These are phyloP conservation scores for Aspergillus ostianus DNA, from an alignment of 495 filamentous ascomycete genomes.

Conservation along the genomic window DNA sequence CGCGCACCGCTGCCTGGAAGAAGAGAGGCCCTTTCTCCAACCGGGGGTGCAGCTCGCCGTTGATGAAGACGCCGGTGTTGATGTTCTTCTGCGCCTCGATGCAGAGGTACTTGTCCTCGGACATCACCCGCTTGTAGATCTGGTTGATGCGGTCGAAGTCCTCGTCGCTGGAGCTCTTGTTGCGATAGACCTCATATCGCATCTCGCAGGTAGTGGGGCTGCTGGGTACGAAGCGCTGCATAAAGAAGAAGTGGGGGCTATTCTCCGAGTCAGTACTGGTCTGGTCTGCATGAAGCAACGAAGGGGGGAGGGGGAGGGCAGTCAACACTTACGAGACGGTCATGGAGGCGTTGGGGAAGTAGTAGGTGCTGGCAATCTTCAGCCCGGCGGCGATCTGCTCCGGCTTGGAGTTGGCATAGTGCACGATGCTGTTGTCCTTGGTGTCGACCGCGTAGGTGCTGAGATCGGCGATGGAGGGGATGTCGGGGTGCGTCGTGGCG, in stretches of 20 bases:
- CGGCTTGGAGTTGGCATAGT: constrained; percentile 37
- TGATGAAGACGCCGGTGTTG: constrained; percentile 40
- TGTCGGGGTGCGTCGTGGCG: constrained; percentile 46
- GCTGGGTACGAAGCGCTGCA: constrained; percentile 46
- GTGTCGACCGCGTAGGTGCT: constrained; percentile 42
- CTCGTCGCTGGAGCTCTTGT: constrained; percentile 41
- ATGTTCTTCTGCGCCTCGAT: constrained; percentile 43
- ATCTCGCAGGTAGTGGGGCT: constrained; percentile 34
- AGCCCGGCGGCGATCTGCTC: constrained; percentile 32
- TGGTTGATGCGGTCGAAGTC: constrained; percentile 42
- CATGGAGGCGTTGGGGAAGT: constrained; percentile 46
- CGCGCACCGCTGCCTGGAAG: constrained; percentile 46
- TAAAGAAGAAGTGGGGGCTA: constrained; percentile 47
- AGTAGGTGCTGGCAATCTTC: constrained; percentile 40
- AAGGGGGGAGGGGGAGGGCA: background rate
- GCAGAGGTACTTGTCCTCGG: constrained; percentile 48
- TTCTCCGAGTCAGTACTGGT: background rate
- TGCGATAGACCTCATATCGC: constrained; percentile 49
- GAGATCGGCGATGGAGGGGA: constrained; percentile 42
- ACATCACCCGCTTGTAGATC: constrained; percentile 44
- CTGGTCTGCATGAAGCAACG: background rate
- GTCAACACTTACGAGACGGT: constrained; percentile 42
- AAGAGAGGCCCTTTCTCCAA: constrained; percentile 45
- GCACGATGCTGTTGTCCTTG: constrained; percentile 38
- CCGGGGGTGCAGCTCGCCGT: constrained; percentile 44